Conservation (phyloP, 805 yeast species). For the Saccharomycopsis guyanensis region DNA sequence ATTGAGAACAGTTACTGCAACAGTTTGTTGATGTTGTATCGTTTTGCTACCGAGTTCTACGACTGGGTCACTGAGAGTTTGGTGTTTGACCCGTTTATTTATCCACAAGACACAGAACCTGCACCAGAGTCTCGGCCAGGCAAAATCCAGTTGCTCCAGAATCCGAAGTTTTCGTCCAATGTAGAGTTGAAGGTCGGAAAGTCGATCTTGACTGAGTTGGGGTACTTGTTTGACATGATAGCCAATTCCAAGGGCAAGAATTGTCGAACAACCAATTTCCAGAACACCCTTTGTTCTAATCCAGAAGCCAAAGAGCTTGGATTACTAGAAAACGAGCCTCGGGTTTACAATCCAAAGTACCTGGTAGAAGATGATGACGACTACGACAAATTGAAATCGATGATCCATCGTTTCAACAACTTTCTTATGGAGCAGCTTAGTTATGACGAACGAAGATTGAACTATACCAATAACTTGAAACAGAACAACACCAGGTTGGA, state of each 20-base stretch:
- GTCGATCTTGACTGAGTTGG: constrained; percentile 71
- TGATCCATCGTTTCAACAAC: constrained; percentile 46
- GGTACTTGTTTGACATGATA: constrained; percentile 88
- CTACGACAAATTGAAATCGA: constrained; percentile 36
- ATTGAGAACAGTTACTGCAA: constrained; percentile 73
- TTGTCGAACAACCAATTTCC: constrained; percentile 78
- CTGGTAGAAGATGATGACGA: constrained; percentile 29
- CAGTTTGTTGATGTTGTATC: constrained; percentile 68
- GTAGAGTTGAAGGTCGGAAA: constrained; percentile 19
- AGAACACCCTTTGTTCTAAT: constrained; percentile 39
- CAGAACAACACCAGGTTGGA: background rate
- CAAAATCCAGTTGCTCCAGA: constrained; percentile 3
- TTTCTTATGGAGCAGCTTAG: constrained; percentile 49
- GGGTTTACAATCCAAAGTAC: constrained; percentile 22
- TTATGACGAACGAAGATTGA: constrained; percentile 36
- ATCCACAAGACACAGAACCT: background rate
- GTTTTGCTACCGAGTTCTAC: constrained; percentile 69
- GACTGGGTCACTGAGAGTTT: constrained; percentile 53
- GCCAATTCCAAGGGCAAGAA: constrained; percentile 70
- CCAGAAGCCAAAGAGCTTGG: constrained; percentile 47
- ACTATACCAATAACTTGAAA: background rate
- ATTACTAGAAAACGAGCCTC: constrained; percentile 32
- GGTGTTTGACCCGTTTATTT: constrained; percentile 40
- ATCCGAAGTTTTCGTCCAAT: background rate
- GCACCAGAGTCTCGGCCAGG: constrained; percentile 28